A percentile compares a stretch with the other conserved stretches of the same genome.
These are phyloP conservation scores for Phytopythium oedochilum DNA, from an alignment of 352 stramenopile genomes.

Conservation along the genomic window DNA sequence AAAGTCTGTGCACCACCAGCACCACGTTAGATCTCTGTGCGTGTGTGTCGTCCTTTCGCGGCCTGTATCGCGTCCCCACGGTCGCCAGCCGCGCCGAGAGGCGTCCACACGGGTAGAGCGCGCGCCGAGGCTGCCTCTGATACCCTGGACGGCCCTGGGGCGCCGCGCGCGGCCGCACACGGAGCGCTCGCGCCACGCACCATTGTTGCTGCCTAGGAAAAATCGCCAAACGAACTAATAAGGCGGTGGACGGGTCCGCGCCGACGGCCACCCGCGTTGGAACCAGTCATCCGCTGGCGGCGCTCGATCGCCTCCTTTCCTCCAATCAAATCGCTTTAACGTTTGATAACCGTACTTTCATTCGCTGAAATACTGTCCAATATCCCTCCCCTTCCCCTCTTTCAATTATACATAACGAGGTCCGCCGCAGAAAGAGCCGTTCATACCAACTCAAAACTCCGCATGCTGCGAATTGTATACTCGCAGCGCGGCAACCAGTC, in stretches of 20 bases:
- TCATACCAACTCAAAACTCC: neutral
- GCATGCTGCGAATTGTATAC: slow-evolving; percentile 13
- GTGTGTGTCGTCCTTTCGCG: too few relatives aligned
- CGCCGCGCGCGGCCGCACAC: neutral
- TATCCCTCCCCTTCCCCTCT: slow-evolving; percentile 2
- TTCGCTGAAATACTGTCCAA: slow-evolving; percentile 27
- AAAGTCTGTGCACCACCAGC: slow-evolving; percentile 82
- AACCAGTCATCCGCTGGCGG: slow-evolving; percentile 76
- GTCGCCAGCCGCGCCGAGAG: too few relatives aligned
- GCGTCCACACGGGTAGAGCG: too few relatives aligned
- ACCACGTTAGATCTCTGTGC: slow-evolving; percentile 5
- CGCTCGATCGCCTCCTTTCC: slow-evolving; percentile 7
- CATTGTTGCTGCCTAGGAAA: slow-evolving; percentile 78
- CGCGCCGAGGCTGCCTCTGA: too few relatives aligned
- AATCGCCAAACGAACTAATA: slow-evolving; percentile 86
- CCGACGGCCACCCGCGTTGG: slow-evolving; percentile 26
- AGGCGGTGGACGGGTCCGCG: slow-evolving; percentile 1
- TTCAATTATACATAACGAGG: neutral
- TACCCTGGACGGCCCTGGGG: too few relatives aligned
- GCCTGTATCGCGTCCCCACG: too few relatives aligned
- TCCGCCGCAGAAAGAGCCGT: slow-evolving; percentile 1
- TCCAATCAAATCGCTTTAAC: slow-evolving; percentile 28
- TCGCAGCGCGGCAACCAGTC: slow-evolving; percentile 9
- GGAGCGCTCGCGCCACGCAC: slow-evolving; percentile 26
- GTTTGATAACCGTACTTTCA: neutral